Evolutionary conservation across 176 grass and related monocot genomes (phyloP), one percentile per base, ranked within the genome.

Genomic region (Paspalum vaginatum): DNA sequence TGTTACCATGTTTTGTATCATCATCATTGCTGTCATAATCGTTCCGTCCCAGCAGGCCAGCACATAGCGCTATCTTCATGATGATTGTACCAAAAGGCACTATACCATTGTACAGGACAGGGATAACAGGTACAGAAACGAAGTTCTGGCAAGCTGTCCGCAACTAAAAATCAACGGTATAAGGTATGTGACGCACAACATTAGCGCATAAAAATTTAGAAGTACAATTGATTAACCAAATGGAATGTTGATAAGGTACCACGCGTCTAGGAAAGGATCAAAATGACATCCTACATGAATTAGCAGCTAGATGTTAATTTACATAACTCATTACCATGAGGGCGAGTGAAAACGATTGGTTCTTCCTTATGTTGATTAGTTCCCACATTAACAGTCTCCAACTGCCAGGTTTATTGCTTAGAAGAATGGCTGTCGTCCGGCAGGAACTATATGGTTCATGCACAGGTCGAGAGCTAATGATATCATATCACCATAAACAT

Each of bases 401-500:
- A 53, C 75, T 75, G 43, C 81, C 40, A 38, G 74, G 78, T 44
- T 89, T 86, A 82, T 86, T 77, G 60, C 44, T 50, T 53, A 59
- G 37, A 86, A 89, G 44, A 78, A 78, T 66, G 66, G 18, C 79
- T 78, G 53, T 66, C 9, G 49, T 77, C 50, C 9, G 8, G 80
- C 50, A 67, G 66, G 65, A 89, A 82, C 17, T 78, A 85, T 50
- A 72, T n/a, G 47, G 63, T 57, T 63, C 63, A 70, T 70, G 77
- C 54, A 9, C 70, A 76, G 87, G 74, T 56, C 62, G 54, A 88
- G 18, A 80, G 62, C 69, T 54, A 68, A 66, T 77, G 44, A 16
- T 65, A 59, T 65, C 67, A 71, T 78, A 78, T 65, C 42, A 71
- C 48, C 48, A 65, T 51, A 61, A 60, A 65, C 65, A 77, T 41